These are phyloP conservation scores for Cladophialophora psammophila DNA, from an alignment of 2,329 filamentous ascomycete genomes.

Conservation along the genomic window DNA sequence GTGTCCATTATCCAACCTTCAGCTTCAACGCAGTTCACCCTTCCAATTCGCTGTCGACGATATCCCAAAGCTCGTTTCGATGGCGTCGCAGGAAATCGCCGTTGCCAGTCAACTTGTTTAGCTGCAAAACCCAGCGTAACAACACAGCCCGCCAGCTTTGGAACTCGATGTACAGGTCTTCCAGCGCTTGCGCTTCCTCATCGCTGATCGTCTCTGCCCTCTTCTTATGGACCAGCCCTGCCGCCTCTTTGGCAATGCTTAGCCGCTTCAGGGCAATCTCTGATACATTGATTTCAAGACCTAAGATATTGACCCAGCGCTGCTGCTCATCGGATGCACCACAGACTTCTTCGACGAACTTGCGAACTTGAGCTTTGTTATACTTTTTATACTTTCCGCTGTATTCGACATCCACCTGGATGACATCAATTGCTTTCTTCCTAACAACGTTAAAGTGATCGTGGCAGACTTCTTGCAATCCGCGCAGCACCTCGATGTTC, in stretches of 20 bases:
- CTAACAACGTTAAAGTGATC: not conserved
- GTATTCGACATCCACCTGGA: not conserved
- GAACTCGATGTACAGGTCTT: not conserved
- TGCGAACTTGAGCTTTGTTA: not conserved
- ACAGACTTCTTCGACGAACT: not conserved
- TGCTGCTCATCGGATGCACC: not conserved
- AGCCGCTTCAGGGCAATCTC: slow-evolving; percentile 3
- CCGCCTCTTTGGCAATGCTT: not conserved
- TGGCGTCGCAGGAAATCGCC: slow-evolving; percentile 17
- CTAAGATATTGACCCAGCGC: not conserved
- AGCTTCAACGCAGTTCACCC: not conserved
- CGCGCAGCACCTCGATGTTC: slow-evolving; percentile 15
- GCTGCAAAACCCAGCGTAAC: not conserved
- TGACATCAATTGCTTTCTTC: not conserved
- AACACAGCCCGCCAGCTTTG: not conserved
- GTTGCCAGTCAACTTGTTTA: slow-evolving; percentile 12
- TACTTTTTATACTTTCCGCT: not conserved
- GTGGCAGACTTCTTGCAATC: not conserved
- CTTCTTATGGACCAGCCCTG: not conserved
- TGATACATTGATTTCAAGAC: not conserved
- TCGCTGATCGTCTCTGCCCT: not conserved
- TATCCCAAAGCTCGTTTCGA: slow-evolving; percentile 24
- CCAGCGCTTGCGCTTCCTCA: not conserved
- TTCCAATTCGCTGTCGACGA: slow-evolving; percentile 10
- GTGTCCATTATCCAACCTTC: not conserved